These are phyloP conservation scores for Pythium utonaiense DNA, from an alignment of 352 stramenopile genomes.

Conservation along the genomic window DNA sequence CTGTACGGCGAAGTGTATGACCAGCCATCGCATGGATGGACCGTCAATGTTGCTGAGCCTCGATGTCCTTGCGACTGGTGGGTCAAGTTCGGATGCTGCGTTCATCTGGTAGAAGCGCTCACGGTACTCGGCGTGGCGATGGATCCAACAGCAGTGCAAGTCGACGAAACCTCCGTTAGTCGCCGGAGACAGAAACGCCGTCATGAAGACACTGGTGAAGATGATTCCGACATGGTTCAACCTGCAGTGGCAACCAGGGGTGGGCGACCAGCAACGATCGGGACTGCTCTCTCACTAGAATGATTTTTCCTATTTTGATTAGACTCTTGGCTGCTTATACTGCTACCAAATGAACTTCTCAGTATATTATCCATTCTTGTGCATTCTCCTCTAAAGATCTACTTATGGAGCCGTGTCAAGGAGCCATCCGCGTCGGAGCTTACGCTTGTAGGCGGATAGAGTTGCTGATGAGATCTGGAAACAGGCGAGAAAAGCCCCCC, in stretches of 20 bases:
- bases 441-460: not conserved
- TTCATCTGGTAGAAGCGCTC: slow-evolving; percentile 9
- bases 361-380: no score
- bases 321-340: no score
- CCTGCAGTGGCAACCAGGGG: not conserved
- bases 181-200: not conserved
- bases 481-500: not conserved
- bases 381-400: not conserved
- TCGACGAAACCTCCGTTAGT: not conserved
- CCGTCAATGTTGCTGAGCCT: slow-evolving; percentile 1
- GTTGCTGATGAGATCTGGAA: not conserved
- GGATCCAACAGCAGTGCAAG: not conserved
- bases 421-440: not conserved
- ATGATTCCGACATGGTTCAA: no score
- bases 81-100: slow-evolving; percentile 14
- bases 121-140: not conserved
- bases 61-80: slow-evolving; percentile 8
- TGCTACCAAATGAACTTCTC: no score
- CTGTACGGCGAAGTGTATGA: slow-evolving; percentile 9
- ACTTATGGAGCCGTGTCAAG: not conserved
- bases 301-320: not conserved
- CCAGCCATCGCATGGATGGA: slow-evolving; percentile 3
- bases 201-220: no score
- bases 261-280: not conserved
- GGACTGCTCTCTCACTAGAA: not conserved